A percentile compares a stretch with the other conserved stretches of the same genome.
Conservation (phyloP, 331 rosid species). For the Cydonia oblonga region DNA sequence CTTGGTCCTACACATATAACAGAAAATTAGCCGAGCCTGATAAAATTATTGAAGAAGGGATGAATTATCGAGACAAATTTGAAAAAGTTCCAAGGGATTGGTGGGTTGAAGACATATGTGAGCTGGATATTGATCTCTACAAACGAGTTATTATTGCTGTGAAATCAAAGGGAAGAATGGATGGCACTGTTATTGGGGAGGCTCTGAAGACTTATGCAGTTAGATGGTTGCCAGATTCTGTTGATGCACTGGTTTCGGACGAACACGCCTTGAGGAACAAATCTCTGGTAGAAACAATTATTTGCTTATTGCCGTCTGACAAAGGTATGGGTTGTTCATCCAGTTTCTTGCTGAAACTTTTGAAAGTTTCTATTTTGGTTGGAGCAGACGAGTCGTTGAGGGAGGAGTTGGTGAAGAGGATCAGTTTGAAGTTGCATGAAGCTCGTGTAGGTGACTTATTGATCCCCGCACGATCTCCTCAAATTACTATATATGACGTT, state of each 20-base stretch:
- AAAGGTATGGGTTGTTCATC: conserved; percentile 55
- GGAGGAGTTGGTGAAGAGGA: conserved; percentile 52
- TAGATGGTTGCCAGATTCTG: conserved; percentile 88
- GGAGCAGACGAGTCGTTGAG: conserved; percentile 51
- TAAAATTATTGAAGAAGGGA: conserved; percentile 47
- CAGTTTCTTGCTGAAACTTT: conserved; percentile 70
- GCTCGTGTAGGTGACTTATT: conserved; percentile 62
- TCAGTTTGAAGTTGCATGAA: conserved; percentile 60
- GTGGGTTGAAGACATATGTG: conserved; percentile 99
- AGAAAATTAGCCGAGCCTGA: conserved; percentile 57
- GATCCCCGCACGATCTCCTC: conserved; percentile 63
- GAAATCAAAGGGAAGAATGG: conserved; percentile 96
- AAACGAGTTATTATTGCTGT: conserved; percentile 65
- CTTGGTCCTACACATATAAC: conserved; percentile 87
- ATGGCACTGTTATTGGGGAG: conserved; percentile 77
- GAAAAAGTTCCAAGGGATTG: conserved; percentile 79
- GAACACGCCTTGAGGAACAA: conserved; percentile 62
- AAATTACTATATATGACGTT: conserved; percentile 47
- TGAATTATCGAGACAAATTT: conserved; percentile 26
- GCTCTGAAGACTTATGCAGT: conserved; percentile 76
- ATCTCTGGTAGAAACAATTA: conserved; percentile 73
- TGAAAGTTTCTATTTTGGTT: conserved; percentile 73
- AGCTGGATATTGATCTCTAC: conserved; percentile 83
- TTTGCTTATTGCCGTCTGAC: conserved; percentile 69
- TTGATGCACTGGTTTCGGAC: conserved; percentile 70